Evolutionary conservation across 805 yeast species (phyloP), one percentile per base, ranked within the genome.

Genomic region (Tetrapisispora namnaoensis): DNA sequence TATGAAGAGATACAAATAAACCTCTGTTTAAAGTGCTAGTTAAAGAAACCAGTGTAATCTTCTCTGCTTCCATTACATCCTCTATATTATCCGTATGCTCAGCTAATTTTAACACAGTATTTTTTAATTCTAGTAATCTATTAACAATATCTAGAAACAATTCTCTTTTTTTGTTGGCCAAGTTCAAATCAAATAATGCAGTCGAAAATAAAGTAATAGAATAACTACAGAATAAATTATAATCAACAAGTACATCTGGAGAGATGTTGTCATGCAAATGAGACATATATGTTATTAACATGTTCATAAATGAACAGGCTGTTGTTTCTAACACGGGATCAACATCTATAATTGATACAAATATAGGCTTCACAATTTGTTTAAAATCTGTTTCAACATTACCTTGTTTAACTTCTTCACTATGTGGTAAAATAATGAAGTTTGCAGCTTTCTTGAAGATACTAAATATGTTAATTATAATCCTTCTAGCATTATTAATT

Each of bases 11-110:
- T 21, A 78, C 56, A 30, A 78, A 67, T 30, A 79, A 56, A 5
- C 78, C 75, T 46, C 78, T 72, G 45, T 81, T 86, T 45, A 77
- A 62, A 5, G 71, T 59, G 4, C 71, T 65, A 10, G 71, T 60
- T 1, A 76, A 53, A 13, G 63, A 48, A 0, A 56, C 51, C 48
- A 74, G 72, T 10, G 67, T 60, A 2, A 48, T 37, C 11, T 46
- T 46, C 35, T 71, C 71, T 1, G 53, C 53, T 2, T 49, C 52
- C 3, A 56, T 48, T 3, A 65, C 59, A 6, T 55, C 51, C 2
- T 52, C 53, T 20, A 61, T 55, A 21, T 51, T 46, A 2, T 65
- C 56, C 11, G 60, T 57, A 4, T 58, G 53, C 32, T 58, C 60
- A 28, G 70, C 53, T 10, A 54, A 44, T 6, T 50, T 54, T 8